These are phyloP conservation scores for Leishmania arabica DNA, from an alignment of 208 protist genomes.

Conservation along the genomic window DNA sequence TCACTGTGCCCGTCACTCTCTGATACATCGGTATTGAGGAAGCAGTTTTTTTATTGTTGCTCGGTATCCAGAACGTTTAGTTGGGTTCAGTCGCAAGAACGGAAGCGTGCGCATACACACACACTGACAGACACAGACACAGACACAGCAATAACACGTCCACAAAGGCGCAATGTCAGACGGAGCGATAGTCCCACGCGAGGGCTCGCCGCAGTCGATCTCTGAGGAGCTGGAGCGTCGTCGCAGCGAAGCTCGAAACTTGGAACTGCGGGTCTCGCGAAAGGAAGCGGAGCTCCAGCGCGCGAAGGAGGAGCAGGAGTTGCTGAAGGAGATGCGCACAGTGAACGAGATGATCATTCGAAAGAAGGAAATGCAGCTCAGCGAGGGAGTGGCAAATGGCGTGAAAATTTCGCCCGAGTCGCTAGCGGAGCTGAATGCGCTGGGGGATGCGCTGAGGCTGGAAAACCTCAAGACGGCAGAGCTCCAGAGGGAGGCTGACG, in stretches of 20 bases:
- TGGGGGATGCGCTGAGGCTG: conserved; percentile 75
- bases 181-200: conserved; percentile 48
- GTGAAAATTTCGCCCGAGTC: conserved; percentile 70
- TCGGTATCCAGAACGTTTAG: background rate
- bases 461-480: conserved; percentile 63
- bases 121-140: background rate
- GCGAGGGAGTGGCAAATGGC: conserved; percentile 21
- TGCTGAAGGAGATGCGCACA: conserved; percentile 73
- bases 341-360: conserved; percentile 81
- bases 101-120: background rate
- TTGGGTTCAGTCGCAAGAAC: background rate
- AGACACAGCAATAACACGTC: background rate
- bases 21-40: background rate
- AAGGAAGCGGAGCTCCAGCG: conserved; percentile 81
- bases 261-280: conserved; percentile 68
- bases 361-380: conserved; percentile 51
- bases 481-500: conserved; percentile 52
- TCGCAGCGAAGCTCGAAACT: conserved; percentile 50
- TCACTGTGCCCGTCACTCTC: background rate
- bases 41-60: background rate
- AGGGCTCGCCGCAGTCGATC: conserved; percentile 36
- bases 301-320: conserved; percentile 74
- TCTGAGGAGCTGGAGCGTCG: conserved; percentile 54
- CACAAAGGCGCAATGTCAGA: conserved; percentile 36
- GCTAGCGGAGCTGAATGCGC: conserved; percentile 51